Percentiles rank a stretch among this genome's conserved stretches.
Evolutionary conservation across 345 rosid genomes (phyloP).

Genomic region (Acer yangbiense): DNA sequence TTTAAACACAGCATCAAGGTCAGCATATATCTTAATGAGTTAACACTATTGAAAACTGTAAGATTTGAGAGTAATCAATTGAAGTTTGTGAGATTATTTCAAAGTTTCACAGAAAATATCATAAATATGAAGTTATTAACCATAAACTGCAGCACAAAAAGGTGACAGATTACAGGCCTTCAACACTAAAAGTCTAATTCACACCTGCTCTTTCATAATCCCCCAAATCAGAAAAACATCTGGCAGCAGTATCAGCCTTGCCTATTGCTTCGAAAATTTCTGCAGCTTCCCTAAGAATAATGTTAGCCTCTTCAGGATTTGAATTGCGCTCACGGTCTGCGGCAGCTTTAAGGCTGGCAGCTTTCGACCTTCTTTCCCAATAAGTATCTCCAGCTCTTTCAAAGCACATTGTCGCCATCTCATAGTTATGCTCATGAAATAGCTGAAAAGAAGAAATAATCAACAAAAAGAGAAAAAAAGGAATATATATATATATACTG

Average conservation of each 20-base stretch:
- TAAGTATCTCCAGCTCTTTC: slow-evolving; percentile 40
- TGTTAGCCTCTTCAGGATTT: slow-evolving; percentile 36
- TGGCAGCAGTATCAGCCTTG: slow-evolving; percentile 42
- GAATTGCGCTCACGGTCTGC: slow-evolving; percentile 36
- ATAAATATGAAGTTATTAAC: too few species aligned
- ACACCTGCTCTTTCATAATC: slow-evolving; percentile 46
- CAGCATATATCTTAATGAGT: too few species aligned
- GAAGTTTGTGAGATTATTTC: too few species aligned
- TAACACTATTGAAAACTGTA: too few species aligned
- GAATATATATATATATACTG: not conserved
- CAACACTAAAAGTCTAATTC: not conserved
- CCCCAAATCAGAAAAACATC: slow-evolving; percentile 37
- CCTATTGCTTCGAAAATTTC: slow-evolving; percentile 43
- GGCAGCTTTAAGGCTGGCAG: slow-evolving; percentile 39
- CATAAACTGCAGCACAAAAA: not conserved
- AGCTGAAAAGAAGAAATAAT: slow-evolving; percentile 34
- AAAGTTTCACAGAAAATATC: too few species aligned
- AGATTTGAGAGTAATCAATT: too few species aligned
- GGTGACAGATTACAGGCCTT: not conserved
- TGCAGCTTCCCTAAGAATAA: slow-evolving; percentile 44
- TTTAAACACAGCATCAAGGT: too few species aligned
- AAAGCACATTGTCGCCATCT: slow-evolving; percentile 50
- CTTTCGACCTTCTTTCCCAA: slow-evolving; percentile 43
- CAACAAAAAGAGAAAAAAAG: not conserved
- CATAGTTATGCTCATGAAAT: slow-evolving; percentile 34